These are phyloP conservation scores for Hordeum vulgare DNA, from an alignment of 176 grass and related monocot species.

Conservation along the genomic window DNA sequence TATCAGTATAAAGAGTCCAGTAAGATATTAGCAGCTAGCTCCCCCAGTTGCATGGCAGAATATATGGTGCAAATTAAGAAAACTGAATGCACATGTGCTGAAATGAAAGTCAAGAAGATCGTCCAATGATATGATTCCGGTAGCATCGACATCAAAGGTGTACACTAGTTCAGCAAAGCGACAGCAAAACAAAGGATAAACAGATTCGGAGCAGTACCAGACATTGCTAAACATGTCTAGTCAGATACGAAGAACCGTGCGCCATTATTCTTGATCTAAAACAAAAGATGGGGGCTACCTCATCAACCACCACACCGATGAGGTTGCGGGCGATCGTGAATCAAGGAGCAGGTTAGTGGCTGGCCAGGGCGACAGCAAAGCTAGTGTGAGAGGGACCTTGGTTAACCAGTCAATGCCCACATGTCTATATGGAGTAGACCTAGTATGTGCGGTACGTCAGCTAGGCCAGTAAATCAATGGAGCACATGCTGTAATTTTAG, in stretches of 20 bases:
- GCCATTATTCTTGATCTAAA: slow-evolving; percentile 4
- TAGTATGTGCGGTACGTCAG: background rate
- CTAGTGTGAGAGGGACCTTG: background rate
- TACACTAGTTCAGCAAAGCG: background rate
- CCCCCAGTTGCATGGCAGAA: background rate
- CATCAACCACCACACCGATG: background rate
- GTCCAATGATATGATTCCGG: background rate
- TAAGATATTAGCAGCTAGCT: background rate
- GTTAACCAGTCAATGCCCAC: background rate
- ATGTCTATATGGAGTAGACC: background rate
- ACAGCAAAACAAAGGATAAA: background rate
- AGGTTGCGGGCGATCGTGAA: background rate
- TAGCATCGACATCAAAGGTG: background rate
- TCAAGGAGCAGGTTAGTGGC: background rate
- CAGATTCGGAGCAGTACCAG: background rate
- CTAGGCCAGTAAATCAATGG: background rate
- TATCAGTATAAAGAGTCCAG: background rate
- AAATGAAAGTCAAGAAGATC: slow-evolving; percentile 16
- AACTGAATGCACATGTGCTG: slow-evolving; percentile 12
- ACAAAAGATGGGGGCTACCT: background rate
- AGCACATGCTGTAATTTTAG: background rate
- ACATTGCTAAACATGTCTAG: background rate
- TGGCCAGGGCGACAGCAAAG: background rate
- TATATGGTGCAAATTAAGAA: background rate
- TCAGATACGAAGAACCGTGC: background rate